Base-by-base conservation (phyloP, 1,139 yeast genomes). In the Lodderomyces beijingensis region DNA sequence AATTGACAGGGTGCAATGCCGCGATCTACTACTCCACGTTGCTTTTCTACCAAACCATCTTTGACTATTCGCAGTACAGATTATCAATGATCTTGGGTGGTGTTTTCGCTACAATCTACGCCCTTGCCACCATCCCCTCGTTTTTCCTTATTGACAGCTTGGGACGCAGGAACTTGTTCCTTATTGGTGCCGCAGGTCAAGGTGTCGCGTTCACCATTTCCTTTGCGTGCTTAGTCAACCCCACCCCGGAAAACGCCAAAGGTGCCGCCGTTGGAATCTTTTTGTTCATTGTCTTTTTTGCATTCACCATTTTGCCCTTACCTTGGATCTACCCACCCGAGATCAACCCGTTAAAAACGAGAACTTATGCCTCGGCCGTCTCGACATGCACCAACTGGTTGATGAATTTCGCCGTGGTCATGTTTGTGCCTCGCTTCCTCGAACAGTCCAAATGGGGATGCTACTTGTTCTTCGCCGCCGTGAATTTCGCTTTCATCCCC, bases 21-120 rank as follows among this genome's bases (percentile, higher is more conserved):
- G 79, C 80, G 39, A 78, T 77, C 48, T 78, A 78, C 57, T 78
- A 78, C 49, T 74, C 83, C 14, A 75, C 85, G 18, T 77, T 77
- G 31, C 62, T 78, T 47, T 77, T 77, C 48, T 70, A 77, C 53
- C 77, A 74, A 50, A 60, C 69, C 30, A 68, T 71, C 51, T 39
- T 39, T 28, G 16, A 39, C 16, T 67, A 66, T 41, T 56, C 65
- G 47, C 64, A 59, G 28, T 68, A 74, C 55, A 65, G 75, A 50
- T 55, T 75, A 46, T 60, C 79, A 6, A 63, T 75, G 53, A 63
- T 77, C 41, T 58, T 77, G 50, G 83, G 82, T 46, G 84, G 84
- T 61, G 77, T 77, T 26, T 73, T 74, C 45, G 65, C 81, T 13
- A 74, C 79, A 32, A 62, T 76, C 34, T 82, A 81, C 45, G 74